These are phyloP conservation scores for Vitis rotundifolia DNA, from an alignment of 164 flowering plant species.

Conservation along the genomic window DNA sequence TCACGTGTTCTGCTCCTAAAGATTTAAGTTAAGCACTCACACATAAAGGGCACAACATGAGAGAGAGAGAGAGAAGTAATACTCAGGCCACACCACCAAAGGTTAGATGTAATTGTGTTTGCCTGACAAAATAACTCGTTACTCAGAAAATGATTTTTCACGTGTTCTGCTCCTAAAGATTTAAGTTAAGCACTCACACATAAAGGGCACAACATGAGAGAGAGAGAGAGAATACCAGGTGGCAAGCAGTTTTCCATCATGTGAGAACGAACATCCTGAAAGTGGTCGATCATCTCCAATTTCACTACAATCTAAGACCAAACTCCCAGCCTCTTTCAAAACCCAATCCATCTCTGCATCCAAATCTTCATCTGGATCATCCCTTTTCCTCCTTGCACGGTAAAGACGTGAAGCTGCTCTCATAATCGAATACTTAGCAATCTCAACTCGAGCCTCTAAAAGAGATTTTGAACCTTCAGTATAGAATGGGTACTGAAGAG, in stretches of 20 bases:
- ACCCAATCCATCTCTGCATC: conserved; percentile 85
- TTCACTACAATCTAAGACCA: conserved; percentile 77
- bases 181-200: neutral
- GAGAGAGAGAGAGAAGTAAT: neutral
- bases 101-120: too few relatives aligned
- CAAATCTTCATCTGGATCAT: conserved; percentile 90
- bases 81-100: too few relatives aligned
- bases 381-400: conserved; percentile 72
- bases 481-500: conserved; percentile 80
- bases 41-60: neutral
- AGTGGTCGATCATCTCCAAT: conserved; percentile 95
- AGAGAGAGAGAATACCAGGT: conserved; percentile 59
- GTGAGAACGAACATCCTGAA: conserved; percentile 84
- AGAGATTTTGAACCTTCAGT: conserved; percentile 82
- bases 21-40: neutral
- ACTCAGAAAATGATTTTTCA: too few relatives aligned
- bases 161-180: too few relatives aligned
- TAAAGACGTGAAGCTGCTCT: conserved; percentile 71
- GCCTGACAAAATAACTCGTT: too few relatives aligned
- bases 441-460: conserved; percentile 65
- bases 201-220: neutral
- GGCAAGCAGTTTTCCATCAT: conserved; percentile 77
- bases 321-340: conserved; percentile 54
- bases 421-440: conserved; percentile 67
- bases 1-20: too few relatives aligned